Base-by-base conservation (phyloP, 2,329 filamentous ascomycete genomes). In the Neonectria coccinea region DNA sequence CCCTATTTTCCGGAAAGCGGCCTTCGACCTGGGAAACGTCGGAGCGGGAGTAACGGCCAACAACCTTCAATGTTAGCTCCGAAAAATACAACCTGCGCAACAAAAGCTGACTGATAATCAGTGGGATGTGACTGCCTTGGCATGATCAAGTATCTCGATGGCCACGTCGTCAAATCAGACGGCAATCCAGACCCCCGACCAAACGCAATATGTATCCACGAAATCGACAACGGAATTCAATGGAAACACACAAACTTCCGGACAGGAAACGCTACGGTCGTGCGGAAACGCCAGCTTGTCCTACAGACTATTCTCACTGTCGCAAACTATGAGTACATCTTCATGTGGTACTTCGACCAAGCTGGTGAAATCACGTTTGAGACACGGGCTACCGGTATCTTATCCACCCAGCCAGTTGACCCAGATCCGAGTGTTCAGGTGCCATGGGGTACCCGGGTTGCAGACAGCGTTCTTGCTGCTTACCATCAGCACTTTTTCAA, bases 401-500 rank as follows among this genome's bases (percentile, higher is more conserved):
- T 92, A 11, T 88, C 84, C 7, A 86, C 88, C 2, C 83, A 88
- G 27, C 84, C 86, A 12, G 12, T 36, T 12, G 33, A 36, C 14
- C 14, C 33, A 16, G 33, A 36, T 16, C 33, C 33, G 14, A 36
- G 6, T 36, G 12, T 36, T 7, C 1, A 36, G 14, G 33, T 36
- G 5, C 33, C 14, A 36, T 36, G 14, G 33, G 33, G 33, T 7
- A 36, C 33, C 14, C 33, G 33, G 33, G 33, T 36, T 36, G 33
- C 33, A 14, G 33, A 36, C 6, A 89, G 89, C 0, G 86, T 88
- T 0, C 75, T 91, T 5, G 89, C 89, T 0, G 87, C 88, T 22
- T 89, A 91, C 73, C 89, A 92, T 64, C 89, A 92, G 72, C 89
- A 92, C 75, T 82, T 92, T 41, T 91, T 92, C 73, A 84, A 81